Evolutionary conservation across 305 asterid species (phyloP).

Genomic region (Plantago lanceolata): DNA sequence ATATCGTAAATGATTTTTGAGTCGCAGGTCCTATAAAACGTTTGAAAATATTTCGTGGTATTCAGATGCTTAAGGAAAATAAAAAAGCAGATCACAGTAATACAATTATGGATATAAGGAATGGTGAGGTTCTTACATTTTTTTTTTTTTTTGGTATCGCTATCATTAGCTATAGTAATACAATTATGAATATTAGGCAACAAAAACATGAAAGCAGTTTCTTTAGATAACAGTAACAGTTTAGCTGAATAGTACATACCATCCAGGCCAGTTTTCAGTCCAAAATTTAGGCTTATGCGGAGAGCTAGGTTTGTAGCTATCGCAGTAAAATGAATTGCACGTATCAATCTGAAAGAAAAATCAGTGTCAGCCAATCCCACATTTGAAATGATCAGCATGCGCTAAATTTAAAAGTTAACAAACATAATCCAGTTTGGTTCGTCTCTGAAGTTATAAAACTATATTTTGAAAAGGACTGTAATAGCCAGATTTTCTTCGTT

Average conservation of each 20-base stretch:
- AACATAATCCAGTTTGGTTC: slow-evolving; percentile 12
- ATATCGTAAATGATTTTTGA: too few species aligned
- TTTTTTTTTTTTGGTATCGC: neutral
- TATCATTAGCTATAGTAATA: neutral
- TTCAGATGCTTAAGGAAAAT: neutral
- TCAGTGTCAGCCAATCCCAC: slow-evolving; percentile 25
- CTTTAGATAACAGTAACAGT: slow-evolving; percentile 7
- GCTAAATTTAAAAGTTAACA: slow-evolving; percentile 17
- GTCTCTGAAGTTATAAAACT: neutral
- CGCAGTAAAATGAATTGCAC: slow-evolving; percentile 92
- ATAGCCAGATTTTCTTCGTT: neutral
- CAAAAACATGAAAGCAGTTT: slow-evolving; percentile 5
- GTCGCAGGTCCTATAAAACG: neutral
- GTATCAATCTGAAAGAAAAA: slow-evolving; percentile 69
- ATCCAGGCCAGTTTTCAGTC: slow-evolving; percentile 99
- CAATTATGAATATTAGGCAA: neutral
- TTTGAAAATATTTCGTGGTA: neutral
- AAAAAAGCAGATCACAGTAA: neutral
- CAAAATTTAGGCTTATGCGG: slow-evolving; percentile 80
- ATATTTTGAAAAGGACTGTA: neutral
- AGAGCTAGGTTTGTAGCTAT: slow-evolving; percentile 66
- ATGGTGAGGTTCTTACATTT: neutral
- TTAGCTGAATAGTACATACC: slow-evolving; percentile 42
- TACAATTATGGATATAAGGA: too few species aligned
- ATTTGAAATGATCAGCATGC: slow-evolving; percentile 2